phyloP scores from a whole-genome alignment of 192 early-diverging fungal species.

The Endogone sp. region DNA sequence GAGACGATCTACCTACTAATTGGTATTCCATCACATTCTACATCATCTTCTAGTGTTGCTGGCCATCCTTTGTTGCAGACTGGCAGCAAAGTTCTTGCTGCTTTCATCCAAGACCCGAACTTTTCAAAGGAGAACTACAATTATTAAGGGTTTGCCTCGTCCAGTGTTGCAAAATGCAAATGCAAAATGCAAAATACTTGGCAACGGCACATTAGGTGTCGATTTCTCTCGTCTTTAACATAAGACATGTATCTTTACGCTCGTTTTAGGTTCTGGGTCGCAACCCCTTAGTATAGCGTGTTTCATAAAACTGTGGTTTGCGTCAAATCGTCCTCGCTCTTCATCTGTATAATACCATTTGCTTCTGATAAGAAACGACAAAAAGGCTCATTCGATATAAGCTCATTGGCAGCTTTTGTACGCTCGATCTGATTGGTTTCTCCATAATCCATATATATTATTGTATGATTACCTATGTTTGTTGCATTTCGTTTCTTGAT shows the following conservation, averaged over 20 bases:
- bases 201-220: too few relatives aligned
- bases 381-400: too few relatives aligned
- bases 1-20: background rate
- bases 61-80: conserved; percentile 98
- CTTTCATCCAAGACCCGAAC: conserved; percentile 93
- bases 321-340: background rate
- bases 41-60: conserved; percentile 54
- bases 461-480: too few relatives aligned
- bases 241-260: background rate
- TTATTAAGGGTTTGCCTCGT: conserved; percentile 29
- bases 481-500: too few relatives aligned
- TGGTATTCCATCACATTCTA: too few relatives aligned
- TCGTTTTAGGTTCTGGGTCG: background rate
- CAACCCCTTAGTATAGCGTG: background rate
- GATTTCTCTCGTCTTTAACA: too few relatives aligned
- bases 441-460: too few relatives aligned
- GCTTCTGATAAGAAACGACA: background rate
- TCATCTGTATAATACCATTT: background rate
- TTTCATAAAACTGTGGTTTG: background rate
- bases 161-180: background rate
- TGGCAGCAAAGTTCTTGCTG: conserved; percentile 87
- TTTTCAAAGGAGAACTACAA: conserved; percentile 76
- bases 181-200: too few relatives aligned
- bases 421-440: too few relatives aligned
- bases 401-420: too few relatives aligned